Base-by-base conservation (phyloP, 2,329 filamentous ascomycete species). In the Phialocephala subalpina region DNA sequence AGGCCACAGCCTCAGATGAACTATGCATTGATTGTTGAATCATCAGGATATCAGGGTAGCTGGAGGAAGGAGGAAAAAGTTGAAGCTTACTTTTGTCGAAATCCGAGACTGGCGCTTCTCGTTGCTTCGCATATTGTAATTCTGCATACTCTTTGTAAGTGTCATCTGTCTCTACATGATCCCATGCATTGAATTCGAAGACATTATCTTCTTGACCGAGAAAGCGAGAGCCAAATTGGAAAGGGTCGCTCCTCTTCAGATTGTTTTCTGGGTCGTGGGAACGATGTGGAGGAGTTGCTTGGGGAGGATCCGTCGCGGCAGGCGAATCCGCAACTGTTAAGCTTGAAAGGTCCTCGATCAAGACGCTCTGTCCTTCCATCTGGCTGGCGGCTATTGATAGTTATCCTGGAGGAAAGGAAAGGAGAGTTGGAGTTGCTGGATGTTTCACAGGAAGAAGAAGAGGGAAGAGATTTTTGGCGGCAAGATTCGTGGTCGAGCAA, bases 161-260 rank as follows among this genome's bases (percentile, higher is more conserved):
- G 73, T 93, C 89, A 81, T 98, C 95, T 77, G 94, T 94, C 80
- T 95, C 91, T 77, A 98, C 96, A 78, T 99, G 95, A 78, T 99
- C 96, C 96, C 96, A 99, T 42, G 96, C 96, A 79, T 99, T 99
- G 87, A 96, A 97, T 78, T 97, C 92, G 81, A 95, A 99, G 75
- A 97, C 92, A 77, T 98, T 86, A 81, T 97, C 94, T 76, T 89
- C 88, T 78, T 95, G 86, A 74, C 92, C 89, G 60, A 99, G 87
- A 75, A 87, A 92, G 66, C 95, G 92, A 57, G 92, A 96, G 67
- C 96, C 96, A 79, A 99, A 99, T 80, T 97, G 91, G 80, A 98
- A 99, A 20, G 96, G 96, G 76, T 97, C 94, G 76, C 83, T 92
- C 74, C 93, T 88, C 82, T 98, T 98, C 80, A 91, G 83, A 78